phyloP scores from a whole-genome alignment of 2,329 filamentous ascomycete species.

The Alternaria sp. region DNA sequence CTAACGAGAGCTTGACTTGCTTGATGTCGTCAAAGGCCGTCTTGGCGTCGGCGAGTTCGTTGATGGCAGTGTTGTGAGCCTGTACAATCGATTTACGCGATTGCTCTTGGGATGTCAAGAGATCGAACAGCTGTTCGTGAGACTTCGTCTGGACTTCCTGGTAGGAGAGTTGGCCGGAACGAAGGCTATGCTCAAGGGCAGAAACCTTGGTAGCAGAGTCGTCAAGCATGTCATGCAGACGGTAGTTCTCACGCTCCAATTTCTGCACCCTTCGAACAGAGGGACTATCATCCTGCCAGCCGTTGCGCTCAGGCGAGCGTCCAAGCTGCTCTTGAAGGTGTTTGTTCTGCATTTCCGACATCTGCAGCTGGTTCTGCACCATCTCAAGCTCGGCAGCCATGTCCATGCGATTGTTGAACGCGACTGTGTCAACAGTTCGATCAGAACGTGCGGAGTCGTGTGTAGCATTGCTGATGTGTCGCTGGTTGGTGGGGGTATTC shows the following conservation, averaged over 20 bases:
- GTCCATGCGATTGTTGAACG: slow-evolving; percentile 88
- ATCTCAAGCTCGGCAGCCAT: slow-evolving; percentile 89
- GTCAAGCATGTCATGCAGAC: slow-evolving; percentile 92
- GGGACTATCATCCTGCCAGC: slow-evolving; percentile 75
- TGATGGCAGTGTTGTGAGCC: slow-evolving; percentile 82
- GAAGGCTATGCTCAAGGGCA: slow-evolving; percentile 82
- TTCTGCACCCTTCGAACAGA: slow-evolving; percentile 84
- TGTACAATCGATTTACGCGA: slow-evolving; percentile 81
- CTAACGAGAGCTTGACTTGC: slow-evolving; percentile 77
- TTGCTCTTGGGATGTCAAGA: slow-evolving; percentile 92
- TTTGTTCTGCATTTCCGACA: slow-evolving; percentile 93
- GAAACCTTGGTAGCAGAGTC: slow-evolving; percentile 94
- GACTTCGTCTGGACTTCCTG: slow-evolving; percentile 92
- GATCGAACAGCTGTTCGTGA: slow-evolving; percentile 90
- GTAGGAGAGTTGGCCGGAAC: slow-evolving; percentile 83
- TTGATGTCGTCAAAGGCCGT: slow-evolving; percentile 85
- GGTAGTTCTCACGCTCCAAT: slow-evolving; percentile 88
- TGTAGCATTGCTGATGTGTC: slow-evolving; percentile 69
- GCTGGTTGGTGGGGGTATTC: slow-evolving; percentile 76
- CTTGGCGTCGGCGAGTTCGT: slow-evolving; percentile 86
- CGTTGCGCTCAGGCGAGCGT: slow-evolving; percentile 68
- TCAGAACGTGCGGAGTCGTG: slow-evolving; percentile 85
- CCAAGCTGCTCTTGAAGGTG: slow-evolving; percentile 90
- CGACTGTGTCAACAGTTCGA: slow-evolving; percentile 80
- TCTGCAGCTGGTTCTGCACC: slow-evolving; percentile 90